Evolutionary conservation across 2,329 filamentous ascomycete species (phyloP).

Genomic region (Colletotrichum sidae): DNA sequence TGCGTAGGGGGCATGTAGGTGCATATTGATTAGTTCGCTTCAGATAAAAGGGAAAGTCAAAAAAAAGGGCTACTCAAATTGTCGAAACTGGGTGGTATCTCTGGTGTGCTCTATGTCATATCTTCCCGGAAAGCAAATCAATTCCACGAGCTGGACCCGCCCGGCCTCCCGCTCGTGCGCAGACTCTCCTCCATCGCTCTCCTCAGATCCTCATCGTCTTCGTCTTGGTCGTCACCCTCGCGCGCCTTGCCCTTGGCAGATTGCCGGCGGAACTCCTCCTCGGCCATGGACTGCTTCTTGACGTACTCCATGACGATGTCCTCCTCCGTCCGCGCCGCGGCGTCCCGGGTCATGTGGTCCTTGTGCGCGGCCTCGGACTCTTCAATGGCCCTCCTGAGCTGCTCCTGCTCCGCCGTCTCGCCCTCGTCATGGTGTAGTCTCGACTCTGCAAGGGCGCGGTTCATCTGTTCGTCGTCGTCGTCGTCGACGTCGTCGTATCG

Average conservation of each 20-base stretch:
- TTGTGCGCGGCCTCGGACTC: slow-evolving; percentile 59
- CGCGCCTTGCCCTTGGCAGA: slow-evolving; percentile 50
- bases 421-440: slow-evolving; percentile 39
- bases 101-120: slow-evolving; percentile 24
- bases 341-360: slow-evolving; percentile 55
- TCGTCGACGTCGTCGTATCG: slow-evolving; percentile 35
- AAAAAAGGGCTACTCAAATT: neutral
- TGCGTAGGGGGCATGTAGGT: too few relatives aligned
- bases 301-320: slow-evolving; percentile 81
- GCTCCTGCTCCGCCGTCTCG: slow-evolving; percentile 52
- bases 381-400: slow-evolving; percentile 60
- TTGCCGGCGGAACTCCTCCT: slow-evolving; percentile 65
- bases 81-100: slow-evolving; percentile 35
- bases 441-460: slow-evolving; percentile 56
- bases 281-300: slow-evolving; percentile 79
- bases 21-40: too few relatives aligned
- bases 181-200: slow-evolving; percentile 68
- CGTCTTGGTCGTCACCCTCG: slow-evolving; percentile 49
- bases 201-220: slow-evolving; percentile 67
- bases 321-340: slow-evolving; percentile 69
- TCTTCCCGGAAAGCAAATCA: slow-evolving; percentile 3
- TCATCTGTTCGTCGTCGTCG: slow-evolving; percentile 51
- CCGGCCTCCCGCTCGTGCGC: slow-evolving; percentile 49
- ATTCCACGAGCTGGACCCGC: slow-evolving; percentile 30
- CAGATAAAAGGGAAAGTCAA: neutral